These are phyloP conservation scores for Exophiala spinifera DNA, from an alignment of 2,329 filamentous ascomycete species.

Conservation along the genomic window DNA sequence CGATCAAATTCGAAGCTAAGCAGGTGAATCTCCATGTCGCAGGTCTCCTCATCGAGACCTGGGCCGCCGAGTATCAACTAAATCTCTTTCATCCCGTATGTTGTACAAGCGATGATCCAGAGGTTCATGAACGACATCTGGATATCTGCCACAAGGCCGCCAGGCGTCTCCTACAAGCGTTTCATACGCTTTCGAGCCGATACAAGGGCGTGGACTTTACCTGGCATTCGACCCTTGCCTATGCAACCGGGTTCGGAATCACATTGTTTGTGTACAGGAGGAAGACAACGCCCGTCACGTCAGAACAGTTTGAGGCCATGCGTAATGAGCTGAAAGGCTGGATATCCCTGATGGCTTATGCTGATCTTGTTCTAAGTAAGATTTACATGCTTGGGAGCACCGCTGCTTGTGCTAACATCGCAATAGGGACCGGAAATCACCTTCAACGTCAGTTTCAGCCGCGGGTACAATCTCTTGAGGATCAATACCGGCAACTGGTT, in stretches of 20 bases:
- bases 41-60: conserved; percentile 49
- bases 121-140: conserved; percentile 33
- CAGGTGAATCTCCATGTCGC: conserved; percentile 45
- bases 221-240: conserved; percentile 28
- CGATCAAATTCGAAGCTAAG: conserved; percentile 43
- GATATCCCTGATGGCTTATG: conserved; percentile 29
- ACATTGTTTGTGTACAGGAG: conserved; percentile 26
- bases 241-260: conserved; percentile 28
- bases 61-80: conserved; percentile 49
- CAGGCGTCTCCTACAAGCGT: conserved; percentile 31
- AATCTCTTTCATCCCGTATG: conserved; percentile 54
- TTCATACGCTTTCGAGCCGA: conserved; percentile 27
- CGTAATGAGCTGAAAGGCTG: conserved; percentile 30
- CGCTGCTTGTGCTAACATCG: neutral
- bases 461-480: conserved; percentile 26
- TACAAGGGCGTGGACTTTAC: conserved; percentile 31
- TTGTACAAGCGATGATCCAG: conserved; percentile 37
- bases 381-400: neutral
- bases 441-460: conserved; percentile 25
- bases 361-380: conserved; percentile 27
- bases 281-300: conserved; percentile 14
- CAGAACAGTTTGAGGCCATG: conserved; percentile 29
- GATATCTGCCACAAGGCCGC: conserved; percentile 33
- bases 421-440: conserved; percentile 25
- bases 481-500: conserved; percentile 23